Evolutionary conservation across 768 basidiomycete species (phyloP), one percentile per base, ranked within the genome.

Genomic region (Mycena belliarum): DNA sequence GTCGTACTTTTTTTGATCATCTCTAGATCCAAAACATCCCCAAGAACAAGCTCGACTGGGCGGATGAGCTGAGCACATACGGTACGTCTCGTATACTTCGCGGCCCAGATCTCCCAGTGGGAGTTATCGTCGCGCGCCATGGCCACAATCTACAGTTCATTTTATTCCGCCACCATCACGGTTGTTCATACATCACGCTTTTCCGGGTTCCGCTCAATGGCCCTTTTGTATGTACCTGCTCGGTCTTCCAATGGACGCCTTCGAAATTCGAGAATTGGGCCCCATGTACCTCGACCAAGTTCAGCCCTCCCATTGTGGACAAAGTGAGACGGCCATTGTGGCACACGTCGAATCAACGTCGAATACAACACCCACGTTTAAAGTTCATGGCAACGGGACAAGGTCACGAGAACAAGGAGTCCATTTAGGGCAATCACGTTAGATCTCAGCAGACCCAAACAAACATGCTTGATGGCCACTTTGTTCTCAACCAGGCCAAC

Each of bases 401-500:
- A 41, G 40, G 48, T 57, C 49, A 50, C 49, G 49, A 45, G 48
- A 42, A 49, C 47, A 55, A 55, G 32, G 16, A 29, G 20, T 23
- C 24, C 55, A 20, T 16, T 28, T 20, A 51, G 23, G 43, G 49
- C 35, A 51, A 50, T 18, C 18, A 21, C 49, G 33, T 57, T 40
- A 47, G 54, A 55, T 57, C 32, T 46, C 49, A 35, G 26, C 48
- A 57, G 18, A 21, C 42, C 24, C 33, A 44, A 45, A 57, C 50
- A 46, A 52, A 38, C 37, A 38, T 38, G 25, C 23, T 41, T 60
- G 59, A 55, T 55, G 33, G 33, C 37, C 41, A 41, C 54, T 60
- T 55, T 55, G 59, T 60, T 55, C 59, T 59, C 14, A 49, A 53
- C 59, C 43, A 6, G 32, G 48, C 29, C 38, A 35, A 35, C 24